phyloP scores from a whole-genome alignment of 2,329 filamentous ascomycete species.

The Diplodia seriata region DNA sequence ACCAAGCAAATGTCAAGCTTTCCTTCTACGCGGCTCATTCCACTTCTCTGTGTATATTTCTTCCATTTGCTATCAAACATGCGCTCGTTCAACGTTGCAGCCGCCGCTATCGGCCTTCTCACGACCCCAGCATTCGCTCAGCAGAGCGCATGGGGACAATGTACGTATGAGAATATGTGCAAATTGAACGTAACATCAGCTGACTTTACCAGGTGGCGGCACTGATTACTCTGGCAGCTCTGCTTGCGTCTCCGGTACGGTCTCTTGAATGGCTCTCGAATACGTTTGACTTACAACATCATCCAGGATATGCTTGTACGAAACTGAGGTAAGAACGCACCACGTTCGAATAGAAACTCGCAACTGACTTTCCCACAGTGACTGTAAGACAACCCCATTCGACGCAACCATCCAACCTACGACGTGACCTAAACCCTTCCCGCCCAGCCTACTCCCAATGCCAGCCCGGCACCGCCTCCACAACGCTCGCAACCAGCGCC shows the following conservation, averaged over 20 bases:
- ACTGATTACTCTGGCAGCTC: conserved; percentile 41
- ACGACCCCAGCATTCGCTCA: conserved; percentile 39
- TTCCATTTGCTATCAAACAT: neutral
- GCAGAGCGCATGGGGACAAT: conserved; percentile 45
- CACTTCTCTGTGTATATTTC: neutral
- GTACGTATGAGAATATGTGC: conserved; percentile 35
- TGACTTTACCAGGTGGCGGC: conserved; percentile 41
- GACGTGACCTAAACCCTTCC: neutral
- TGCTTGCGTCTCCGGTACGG: conserved; percentile 35
- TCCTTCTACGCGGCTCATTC: neutral
- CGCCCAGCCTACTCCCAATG: conserved; percentile 49
- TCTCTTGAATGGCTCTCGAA: neutral
- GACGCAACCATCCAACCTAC: conserved; percentile 29
- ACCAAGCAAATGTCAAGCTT: conserved; percentile 6
- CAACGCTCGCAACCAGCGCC: conserved; percentile 34
- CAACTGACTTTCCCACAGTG: neutral
- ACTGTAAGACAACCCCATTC: neutral
- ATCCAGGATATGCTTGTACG: conserved; percentile 2
- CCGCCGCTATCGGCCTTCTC: conserved; percentile 39
- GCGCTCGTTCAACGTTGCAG: conserved; percentile 5
- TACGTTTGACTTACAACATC: neutral
- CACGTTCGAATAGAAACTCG: neutral
- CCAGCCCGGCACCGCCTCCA: conserved; percentile 43
- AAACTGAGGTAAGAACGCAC: neutral
- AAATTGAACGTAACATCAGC: neutral